Conservation (phyloP, 345 rosid species). For the Lepidium sativum region DNA sequence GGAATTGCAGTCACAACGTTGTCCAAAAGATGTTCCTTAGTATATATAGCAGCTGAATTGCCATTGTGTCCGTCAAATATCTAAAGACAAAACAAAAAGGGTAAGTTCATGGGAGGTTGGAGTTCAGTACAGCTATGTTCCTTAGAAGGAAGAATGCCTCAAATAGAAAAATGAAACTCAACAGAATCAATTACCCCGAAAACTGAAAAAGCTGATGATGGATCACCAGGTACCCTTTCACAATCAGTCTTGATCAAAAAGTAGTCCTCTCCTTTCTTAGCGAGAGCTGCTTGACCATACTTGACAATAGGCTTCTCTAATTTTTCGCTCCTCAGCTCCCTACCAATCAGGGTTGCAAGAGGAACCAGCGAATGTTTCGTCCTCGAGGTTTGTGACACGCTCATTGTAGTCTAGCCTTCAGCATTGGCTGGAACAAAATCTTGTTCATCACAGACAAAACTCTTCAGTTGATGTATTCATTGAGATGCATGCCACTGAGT, state of each 20-base stretch:
- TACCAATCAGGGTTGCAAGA: slow-evolving; percentile 85
- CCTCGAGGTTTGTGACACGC: slow-evolving; percentile 52
- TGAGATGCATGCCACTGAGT: not conserved
- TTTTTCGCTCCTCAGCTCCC: slow-evolving; percentile 81
- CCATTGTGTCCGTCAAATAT: slow-evolving; percentile 99
- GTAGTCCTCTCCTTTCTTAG: slow-evolving; percentile 98
- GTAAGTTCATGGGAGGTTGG: not conserved
- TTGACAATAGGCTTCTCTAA: slow-evolving; percentile 77
- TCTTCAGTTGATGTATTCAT: not conserved
- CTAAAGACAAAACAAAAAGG: slow-evolving; percentile 31
- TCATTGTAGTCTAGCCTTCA: slow-evolving; percentile 53
- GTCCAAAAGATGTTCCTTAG: slow-evolving; percentile 68
- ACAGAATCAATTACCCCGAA: slow-evolving; percentile 57
- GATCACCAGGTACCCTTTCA: slow-evolving; percentile 69
- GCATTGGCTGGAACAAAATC: slow-evolving; percentile 32
- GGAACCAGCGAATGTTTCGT: slow-evolving; percentile 77
- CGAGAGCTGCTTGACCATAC: slow-evolving; percentile 95
- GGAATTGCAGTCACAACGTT: slow-evolving; percentile 95
- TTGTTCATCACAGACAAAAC: not conserved
- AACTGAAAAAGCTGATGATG: slow-evolving; percentile 81
- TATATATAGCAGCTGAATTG: slow-evolving; percentile 91
- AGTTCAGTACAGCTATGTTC: not conserved
- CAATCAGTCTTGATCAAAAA: slow-evolving; percentile 74
- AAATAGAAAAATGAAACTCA: not conserved
- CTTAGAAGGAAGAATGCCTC: not conserved